Evolutionary conservation across 2,329 filamentous ascomycete species (phyloP).

Genomic region (Diplodia corticola): DNA sequence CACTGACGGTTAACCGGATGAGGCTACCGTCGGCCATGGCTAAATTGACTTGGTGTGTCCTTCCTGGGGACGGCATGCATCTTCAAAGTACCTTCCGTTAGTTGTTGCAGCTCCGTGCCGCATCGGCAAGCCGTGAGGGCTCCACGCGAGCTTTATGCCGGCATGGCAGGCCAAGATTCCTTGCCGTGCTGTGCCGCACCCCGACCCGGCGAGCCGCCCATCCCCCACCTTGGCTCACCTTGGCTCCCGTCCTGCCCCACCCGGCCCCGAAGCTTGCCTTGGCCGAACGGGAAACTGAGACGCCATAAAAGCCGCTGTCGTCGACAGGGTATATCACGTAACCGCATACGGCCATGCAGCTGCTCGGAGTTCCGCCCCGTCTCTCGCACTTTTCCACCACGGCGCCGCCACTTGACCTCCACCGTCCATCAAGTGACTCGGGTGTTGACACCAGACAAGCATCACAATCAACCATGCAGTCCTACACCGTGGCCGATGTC

Average conservation of each 20-base stretch:
- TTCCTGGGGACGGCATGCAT: background rate
- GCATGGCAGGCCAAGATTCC: background rate
- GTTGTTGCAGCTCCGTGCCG: background rate
- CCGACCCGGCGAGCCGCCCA: background rate
- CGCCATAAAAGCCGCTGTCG: background rate
- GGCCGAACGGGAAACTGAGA: background rate
- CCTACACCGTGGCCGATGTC: constrained; percentile 1
- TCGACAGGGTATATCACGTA: background rate
- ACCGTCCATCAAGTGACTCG: background rate
- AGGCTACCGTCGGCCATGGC: background rate
- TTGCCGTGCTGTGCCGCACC: background rate
- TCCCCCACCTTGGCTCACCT: background rate
- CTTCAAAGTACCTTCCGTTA: background rate
- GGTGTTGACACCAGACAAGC: background rate
- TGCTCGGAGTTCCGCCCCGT: background rate
- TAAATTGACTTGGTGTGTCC: background rate
- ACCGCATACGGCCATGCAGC: background rate
- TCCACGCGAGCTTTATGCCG: background rate
- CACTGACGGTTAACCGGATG: background rate
- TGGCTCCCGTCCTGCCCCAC: background rate
- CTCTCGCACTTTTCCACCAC: background rate
- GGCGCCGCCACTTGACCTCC: background rate
- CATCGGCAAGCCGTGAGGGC: background rate
- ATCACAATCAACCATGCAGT: background rate
- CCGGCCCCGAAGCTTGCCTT: background rate